Evolutionary conservation across 176 grass and related monocot genomes (phyloP), one percentile per base, ranked within the genome.

Genomic region (Ampelocalamus luodianensis): DNA sequence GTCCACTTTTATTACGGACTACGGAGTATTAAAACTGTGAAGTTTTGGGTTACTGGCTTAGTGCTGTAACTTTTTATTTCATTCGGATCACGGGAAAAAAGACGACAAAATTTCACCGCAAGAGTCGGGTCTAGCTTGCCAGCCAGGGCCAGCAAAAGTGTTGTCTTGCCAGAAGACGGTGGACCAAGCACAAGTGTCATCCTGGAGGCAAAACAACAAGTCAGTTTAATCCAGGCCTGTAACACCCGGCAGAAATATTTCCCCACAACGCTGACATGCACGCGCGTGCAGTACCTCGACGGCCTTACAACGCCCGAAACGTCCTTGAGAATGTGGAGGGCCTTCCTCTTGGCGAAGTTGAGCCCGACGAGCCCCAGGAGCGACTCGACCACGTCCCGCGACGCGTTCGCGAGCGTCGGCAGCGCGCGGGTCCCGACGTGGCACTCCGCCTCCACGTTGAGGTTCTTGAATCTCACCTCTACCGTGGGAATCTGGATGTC

Each of bases 131-230:
- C 95, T 32, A 97, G 67, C 49, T 94, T 97, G 51, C 95, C 95
- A 32, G 92, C 92, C 27, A 97, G 80, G 0, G 95, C 90, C 40
- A 94, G 78, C 60, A 97, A 24, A 0, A 97, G 88, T 8, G 95
- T 94, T 0, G 95, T 97, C 85, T 94, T 97, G 58, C 95, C 95
- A 0, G 95, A 97, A 0, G 95, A 88, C 38, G 95, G 95, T 1
- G 95, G 92, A 18, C 92, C 95, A 2, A 97, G 83, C 40, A 97
- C 70, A 4, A 97, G 85, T 14, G 95, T 97, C 95, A 94, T 97
- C 82, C 92, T 97, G 62, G 76, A 71, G 40, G 40, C 58, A 22
- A 45, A 65, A 49, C 32, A 49, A 3, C 4, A 48, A 1, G 23
- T 48, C 9, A 49, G 44, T 12, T 49, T 13, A 4, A 3, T 65